Evolutionary conservation across 441 rosid species (phyloP), one percentile per base, ranked within the genome.

Genomic region (Jatropha multifida): DNA sequence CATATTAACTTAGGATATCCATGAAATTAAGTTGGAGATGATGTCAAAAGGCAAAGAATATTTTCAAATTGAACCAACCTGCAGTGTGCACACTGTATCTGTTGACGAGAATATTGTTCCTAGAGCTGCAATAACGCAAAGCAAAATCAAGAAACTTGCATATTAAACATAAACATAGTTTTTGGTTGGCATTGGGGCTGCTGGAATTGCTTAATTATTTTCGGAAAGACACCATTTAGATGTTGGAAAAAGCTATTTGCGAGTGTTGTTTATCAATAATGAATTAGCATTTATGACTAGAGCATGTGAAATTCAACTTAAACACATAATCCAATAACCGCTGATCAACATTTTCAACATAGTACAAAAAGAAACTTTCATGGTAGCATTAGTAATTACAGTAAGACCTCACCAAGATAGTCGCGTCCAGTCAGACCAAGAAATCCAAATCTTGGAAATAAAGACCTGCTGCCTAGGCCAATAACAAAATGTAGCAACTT

Each of bases 51-150:
- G 5, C 10, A 74, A 68, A 69, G 20, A 44, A 40, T 23, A 46
- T 4, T 60, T 55, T 37, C 18, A 13, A 67, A 59, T 32, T 15
- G 18, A 27, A 78, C 84, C 71, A 69, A 94, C 99, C 98, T 94
- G 98, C 71, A 94, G 90, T 0, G 98, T 94, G 77, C 98, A 93
- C 55, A 94, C 97, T 72, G 97, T 90, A 79, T 94, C 98, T 10
- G 97, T 94, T 38, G 98, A 86, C 0, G 98, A 94, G 84, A 93
- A 93, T 44, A 94, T 93, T 5, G 99, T 88, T 67, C 99, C 99
- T 2, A 94, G 59, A 38, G 94, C 99, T 94, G 90, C 75, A 77
- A 59, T 74, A 79, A 76, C 58, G 60, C 41, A 78, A 72, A 32
- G 32, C 27, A 44, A 69, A 42, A 42, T 66, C 4, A 76, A 26